A percentile compares a stretch with the other conserved stretches of the same genome.
phyloP scores from a whole-genome alignment of 2,329 filamentous ascomycete species.

The Alternaria novae-zelandiae region DNA sequence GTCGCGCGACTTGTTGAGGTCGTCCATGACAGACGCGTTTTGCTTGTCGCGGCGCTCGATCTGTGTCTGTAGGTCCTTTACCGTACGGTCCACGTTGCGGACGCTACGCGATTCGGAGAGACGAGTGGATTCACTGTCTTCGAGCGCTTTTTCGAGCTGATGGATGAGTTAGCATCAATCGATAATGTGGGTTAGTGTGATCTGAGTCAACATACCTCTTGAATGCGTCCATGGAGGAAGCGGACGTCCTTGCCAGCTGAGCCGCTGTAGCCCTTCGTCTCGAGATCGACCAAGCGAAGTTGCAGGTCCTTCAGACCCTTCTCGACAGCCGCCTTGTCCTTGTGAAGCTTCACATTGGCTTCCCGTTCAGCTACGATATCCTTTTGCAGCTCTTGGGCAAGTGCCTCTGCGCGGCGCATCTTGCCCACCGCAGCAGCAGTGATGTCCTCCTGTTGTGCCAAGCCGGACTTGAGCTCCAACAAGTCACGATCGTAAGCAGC shows the following conservation, averaged over 20 bases:
- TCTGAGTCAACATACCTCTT: slow-evolving; percentile 72
- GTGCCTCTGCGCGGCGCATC: slow-evolving; percentile 91
- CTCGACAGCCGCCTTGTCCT: slow-evolving; percentile 87
- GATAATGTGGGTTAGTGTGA: neutral
- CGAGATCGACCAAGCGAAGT: slow-evolving; percentile 86
- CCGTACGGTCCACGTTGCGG: slow-evolving; percentile 90
- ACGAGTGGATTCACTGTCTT: slow-evolving; percentile 79
- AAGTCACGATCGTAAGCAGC: slow-evolving; percentile 88
- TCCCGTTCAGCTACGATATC: slow-evolving; percentile 89
- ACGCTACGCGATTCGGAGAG: slow-evolving; percentile 83
- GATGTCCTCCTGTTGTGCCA: slow-evolving; percentile 94
- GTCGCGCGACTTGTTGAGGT: slow-evolving; percentile 83
- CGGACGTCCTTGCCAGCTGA: slow-evolving; percentile 93
- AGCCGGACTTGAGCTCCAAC: slow-evolving; percentile 82
- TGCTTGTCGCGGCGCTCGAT: slow-evolving; percentile 93
- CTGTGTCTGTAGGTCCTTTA: slow-evolving; percentile 91
- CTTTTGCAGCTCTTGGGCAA: slow-evolving; percentile 88
- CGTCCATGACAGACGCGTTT: slow-evolving; percentile 79
- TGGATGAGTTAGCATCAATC: slow-evolving; percentile 17
- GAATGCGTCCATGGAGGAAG: slow-evolving; percentile 91
- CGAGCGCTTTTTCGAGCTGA: slow-evolving; percentile 86
- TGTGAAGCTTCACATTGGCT: slow-evolving; percentile 78
- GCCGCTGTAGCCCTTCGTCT: slow-evolving; percentile 91
- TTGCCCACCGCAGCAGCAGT: slow-evolving; percentile 91
- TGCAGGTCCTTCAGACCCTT: slow-evolving; percentile 91